phyloP scores from a whole-genome alignment of 441 rosid genomes.

The Jatropha podagrica region DNA sequence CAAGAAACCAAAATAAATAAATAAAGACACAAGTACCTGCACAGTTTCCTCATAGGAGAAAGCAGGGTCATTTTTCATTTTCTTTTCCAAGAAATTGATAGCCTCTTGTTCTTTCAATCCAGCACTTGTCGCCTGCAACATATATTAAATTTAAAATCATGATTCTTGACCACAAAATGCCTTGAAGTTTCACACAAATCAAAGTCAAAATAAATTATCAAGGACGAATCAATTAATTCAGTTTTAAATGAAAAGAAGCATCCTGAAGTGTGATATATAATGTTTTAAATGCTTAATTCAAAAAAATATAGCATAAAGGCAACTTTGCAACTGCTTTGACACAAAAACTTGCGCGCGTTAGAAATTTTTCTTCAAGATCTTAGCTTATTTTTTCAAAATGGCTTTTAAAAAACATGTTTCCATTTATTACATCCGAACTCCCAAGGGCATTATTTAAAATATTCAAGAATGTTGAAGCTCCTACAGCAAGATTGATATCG shows the following conservation, averaged over 20 bases:
- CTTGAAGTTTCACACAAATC: background rate
- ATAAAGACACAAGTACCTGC: constrained; percentile 54
- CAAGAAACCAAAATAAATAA: background rate
- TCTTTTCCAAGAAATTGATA: constrained; percentile 95
- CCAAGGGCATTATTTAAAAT: too few species aligned
- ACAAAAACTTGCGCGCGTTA: background rate
- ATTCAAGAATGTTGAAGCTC: too few species aligned
- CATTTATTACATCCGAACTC: too few species aligned
- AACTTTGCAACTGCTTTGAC: background rate
- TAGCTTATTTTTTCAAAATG: background rate
- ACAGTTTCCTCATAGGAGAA: constrained; percentile 88
- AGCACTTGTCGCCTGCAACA: constrained; percentile 89
- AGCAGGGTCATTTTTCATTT: constrained; percentile 90
- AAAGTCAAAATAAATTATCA: background rate
- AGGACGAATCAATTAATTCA: background rate
- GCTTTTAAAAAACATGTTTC: too few species aligned
- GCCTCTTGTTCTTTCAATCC: constrained; percentile 99
- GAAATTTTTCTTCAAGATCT: background rate
- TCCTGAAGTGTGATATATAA: background rate
- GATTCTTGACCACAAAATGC: background rate
- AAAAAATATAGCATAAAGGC: background rate
- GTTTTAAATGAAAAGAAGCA: background rate
- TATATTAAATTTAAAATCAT: background rate
- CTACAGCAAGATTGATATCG: too few species aligned
- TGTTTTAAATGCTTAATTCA: background rate